Base-by-base conservation (phyloP, 2,329 filamentous ascomycete genomes). In the Ceratocystis diversiconidia region DNA sequence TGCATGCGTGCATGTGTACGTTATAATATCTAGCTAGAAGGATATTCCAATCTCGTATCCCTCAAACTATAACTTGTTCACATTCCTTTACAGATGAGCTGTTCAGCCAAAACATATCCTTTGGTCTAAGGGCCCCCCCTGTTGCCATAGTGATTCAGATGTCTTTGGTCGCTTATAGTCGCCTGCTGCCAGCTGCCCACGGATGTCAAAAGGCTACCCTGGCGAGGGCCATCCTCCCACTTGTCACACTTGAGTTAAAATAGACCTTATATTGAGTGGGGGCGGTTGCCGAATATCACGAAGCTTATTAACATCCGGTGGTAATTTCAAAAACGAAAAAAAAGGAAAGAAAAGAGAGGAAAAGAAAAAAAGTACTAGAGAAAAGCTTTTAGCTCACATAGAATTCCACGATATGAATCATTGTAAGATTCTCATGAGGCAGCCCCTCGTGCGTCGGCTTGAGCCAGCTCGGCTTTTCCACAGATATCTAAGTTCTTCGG, bases 401-500 rank as follows among this genome's bases (percentile, higher is more conserved):
- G 5, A 8, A 17, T 30, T 17, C 28, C 8, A 22, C 55, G 28
- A 6, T 4, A 59, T 59, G 55, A 15, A 32, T 15, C 60, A 62
- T 19, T n/a, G 32, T 12, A 46, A 19, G 17, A n/a, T n/a, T 8
- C 22, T 22, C 22, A 61, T 22, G 44, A 12, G 32, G 36, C 10
- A 5, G 28, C 55, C 25, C 15, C 15, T 10, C 15, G 25, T 28
- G 5, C n/a, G 30, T 5, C 7, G 43, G 2, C 30, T 55, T 32
- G 22, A 3, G 22, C 19, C n/a, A n/a, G 6, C 30, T 19, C 46
- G n/a, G 22, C 5, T 43, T 10, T 22, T 28, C 32, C 36, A 15
- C 17, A 63, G 36, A 36, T 7, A 19, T 41, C 41, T 36, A 59
- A 41, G 28, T 25, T 59, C 65, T 28, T 65, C 57, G 50, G 67